Evolutionary conservation across 306 rosid genomes (phyloP).

Genomic region (Comarum palustre): DNA sequence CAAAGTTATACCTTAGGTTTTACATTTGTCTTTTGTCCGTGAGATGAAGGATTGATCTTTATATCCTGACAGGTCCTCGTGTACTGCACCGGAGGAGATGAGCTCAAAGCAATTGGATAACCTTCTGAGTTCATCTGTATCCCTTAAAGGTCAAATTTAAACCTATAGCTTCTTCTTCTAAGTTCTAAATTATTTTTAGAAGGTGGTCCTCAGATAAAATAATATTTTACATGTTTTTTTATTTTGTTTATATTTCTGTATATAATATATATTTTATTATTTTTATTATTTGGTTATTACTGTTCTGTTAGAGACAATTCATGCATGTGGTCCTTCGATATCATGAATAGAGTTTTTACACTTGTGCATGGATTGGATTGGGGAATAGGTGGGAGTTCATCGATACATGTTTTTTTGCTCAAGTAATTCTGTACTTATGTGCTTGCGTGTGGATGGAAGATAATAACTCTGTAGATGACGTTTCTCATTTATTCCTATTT

Average conservation of each 20-base stretch:
- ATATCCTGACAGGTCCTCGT: constrained; percentile 44
- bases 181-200: constrained; percentile 7
- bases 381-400: background rate
- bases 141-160: constrained; percentile 52
- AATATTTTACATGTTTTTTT: background rate
- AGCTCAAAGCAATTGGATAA: constrained; percentile 64
- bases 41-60: constrained; percentile 23
- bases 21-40: constrained; percentile 14
- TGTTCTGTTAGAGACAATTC: background rate
- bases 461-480: background rate
- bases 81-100: constrained; percentile 68
- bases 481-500: background rate
- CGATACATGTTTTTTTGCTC: background rate
- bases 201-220: constrained; percentile 17
- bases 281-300: background rate
- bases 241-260: background rate
- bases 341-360: background rate
- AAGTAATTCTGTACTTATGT: background rate
- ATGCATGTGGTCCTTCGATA: background rate
- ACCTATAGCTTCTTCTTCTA: constrained; percentile 15
- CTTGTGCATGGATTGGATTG: background rate
- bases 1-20: constrained; percentile 5
- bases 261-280: background rate
- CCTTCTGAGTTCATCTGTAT: constrained; percentile 45
- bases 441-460: background rate